These are phyloP conservation scores for Rhodotorula toruloides DNA, from an alignment of 768 basidiomycete genomes.

Conservation along the genomic window DNA sequence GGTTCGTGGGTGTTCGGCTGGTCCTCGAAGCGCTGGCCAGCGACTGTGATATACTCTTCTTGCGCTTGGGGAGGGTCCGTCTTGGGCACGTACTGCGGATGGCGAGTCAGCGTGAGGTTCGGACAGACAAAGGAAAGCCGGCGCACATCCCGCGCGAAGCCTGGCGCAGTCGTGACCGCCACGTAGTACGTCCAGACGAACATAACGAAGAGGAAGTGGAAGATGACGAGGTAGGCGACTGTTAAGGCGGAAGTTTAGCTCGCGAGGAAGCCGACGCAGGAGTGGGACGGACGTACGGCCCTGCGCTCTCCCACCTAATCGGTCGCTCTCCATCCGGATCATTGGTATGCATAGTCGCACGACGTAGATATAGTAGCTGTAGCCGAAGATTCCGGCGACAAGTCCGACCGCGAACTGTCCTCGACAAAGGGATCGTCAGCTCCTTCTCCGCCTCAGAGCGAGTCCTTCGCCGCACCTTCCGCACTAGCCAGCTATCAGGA, in stretches of 20 bases:
- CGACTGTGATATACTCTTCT: constrained; percentile 26
- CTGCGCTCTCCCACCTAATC: constrained; percentile 17
- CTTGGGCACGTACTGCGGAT: constrained; percentile 23
- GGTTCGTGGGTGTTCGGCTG: constrained; percentile 2
- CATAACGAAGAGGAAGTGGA: constrained; percentile 32
- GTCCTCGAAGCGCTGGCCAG: constrained; percentile 22
- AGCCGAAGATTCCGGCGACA: constrained; percentile 30
- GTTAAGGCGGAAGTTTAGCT: not conserved
- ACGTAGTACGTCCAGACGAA: constrained; percentile 30
- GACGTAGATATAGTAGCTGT: constrained; percentile 36
- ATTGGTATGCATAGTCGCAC: constrained; percentile 31
- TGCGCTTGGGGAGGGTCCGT: constrained; percentile 28
- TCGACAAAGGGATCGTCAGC: no score
- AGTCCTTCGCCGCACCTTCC: constrained; percentile 11
- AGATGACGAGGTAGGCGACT: constrained; percentile 37
- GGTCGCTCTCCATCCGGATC: constrained; percentile 16
- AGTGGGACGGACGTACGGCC: constrained; percentile 17
- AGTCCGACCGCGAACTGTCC: constrained; percentile 23
- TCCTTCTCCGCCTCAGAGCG: not conserved
- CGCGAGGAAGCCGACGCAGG: not conserved
- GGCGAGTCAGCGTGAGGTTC: not conserved
- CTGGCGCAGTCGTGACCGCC: constrained; percentile 26
- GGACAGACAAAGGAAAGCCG: no score
- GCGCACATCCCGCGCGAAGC: constrained; percentile 31
- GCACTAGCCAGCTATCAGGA: constrained; percentile 26